Conservation (phyloP, 2,329 filamentous ascomycete genomes). For the Colletotrichum sp. region DNA sequence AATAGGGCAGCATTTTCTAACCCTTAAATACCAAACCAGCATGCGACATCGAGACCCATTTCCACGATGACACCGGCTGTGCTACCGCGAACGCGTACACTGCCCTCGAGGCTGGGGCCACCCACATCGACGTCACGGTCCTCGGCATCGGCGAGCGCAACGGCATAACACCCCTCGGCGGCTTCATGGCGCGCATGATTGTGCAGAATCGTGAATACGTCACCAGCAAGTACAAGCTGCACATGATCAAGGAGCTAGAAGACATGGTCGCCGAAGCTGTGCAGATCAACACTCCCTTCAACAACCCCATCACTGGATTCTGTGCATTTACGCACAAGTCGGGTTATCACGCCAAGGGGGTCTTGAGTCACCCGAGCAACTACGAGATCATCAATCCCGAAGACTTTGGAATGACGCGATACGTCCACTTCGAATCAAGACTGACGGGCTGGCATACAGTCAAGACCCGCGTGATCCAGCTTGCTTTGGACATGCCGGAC, state of each 20-base stretch:
- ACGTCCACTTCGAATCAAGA: conserved; percentile 83
- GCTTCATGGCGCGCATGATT: conserved; percentile 74
- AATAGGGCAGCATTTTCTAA: no score
- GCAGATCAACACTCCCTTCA: conserved; percentile 81
- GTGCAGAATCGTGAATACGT: conserved; percentile 84
- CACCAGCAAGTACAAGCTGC: conserved; percentile 83
- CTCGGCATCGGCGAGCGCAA: conserved; percentile 89
- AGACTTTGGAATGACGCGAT: conserved; percentile 84
- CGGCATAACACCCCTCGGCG: conserved; percentile 71
- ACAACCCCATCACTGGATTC: conserved; percentile 80
- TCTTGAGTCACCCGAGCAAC: conserved; percentile 80
- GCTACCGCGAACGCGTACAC: conserved; percentile 87
- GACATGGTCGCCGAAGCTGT: conserved; percentile 77
- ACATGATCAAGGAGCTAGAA: conserved; percentile 77
- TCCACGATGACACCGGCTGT: conserved; percentile 94
- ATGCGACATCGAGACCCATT: conserved; percentile 34
- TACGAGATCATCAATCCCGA: conserved; percentile 84
- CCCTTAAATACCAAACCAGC: not conserved
- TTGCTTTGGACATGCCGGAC: conserved; percentile 79
- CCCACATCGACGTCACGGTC: conserved; percentile 81
- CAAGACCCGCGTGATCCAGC: conserved; percentile 85
- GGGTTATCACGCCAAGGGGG: conserved; percentile 83
- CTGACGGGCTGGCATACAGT: conserved; percentile 95
- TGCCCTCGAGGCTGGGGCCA: conserved; percentile 86
- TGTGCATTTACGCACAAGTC: conserved; percentile 72